phyloP scores from a whole-genome alignment of 768 basidiomycete genomes.

The Boletus huronensis region DNA sequence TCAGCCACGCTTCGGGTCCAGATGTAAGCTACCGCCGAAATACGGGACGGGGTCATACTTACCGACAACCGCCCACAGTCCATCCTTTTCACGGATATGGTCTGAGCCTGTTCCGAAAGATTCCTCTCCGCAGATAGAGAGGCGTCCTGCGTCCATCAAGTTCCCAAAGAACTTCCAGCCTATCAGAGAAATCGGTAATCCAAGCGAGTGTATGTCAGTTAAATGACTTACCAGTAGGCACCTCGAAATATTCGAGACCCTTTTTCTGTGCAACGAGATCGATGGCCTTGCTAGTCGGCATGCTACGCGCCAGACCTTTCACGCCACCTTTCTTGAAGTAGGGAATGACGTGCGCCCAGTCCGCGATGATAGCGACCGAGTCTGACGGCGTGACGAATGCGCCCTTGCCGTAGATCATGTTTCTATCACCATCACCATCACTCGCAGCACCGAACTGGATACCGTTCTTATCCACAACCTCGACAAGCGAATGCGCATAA shows the following conservation, averaged over 20 bases:
- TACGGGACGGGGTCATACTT: constrained; percentile 28
- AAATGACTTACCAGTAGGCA: constrained; percentile 75
- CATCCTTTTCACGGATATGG: constrained; percentile 99
- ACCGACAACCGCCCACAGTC: constrained; percentile 96
- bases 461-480: constrained; percentile 79
- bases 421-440: constrained; percentile 96
- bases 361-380: constrained; percentile 97
- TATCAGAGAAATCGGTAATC: constrained; percentile 27
- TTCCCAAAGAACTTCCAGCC: constrained; percentile 99
- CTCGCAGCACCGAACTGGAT: constrained; percentile 95
- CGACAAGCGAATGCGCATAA: constrained; percentile 92
- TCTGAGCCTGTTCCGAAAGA: constrained; percentile 99
- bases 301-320: constrained; percentile 93
- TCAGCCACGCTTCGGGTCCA: constrained; percentile 77
- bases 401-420: constrained; percentile 99
- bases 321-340: constrained; percentile 88
- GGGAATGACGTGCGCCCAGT: constrained; percentile 90
- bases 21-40: constrained; percentile 5
- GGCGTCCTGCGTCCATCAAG: constrained; percentile 96
- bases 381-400: constrained; percentile 98
- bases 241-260: constrained; percentile 90
- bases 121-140: constrained; percentile 99
- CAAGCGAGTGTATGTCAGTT: background rate
- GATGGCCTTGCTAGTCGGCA: constrained; percentile 97
- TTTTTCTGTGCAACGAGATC: constrained; percentile 95